These are phyloP conservation scores for Fraxinus nigra DNA, from an alignment of 305 asterid genomes.

Conservation along the genomic window DNA sequence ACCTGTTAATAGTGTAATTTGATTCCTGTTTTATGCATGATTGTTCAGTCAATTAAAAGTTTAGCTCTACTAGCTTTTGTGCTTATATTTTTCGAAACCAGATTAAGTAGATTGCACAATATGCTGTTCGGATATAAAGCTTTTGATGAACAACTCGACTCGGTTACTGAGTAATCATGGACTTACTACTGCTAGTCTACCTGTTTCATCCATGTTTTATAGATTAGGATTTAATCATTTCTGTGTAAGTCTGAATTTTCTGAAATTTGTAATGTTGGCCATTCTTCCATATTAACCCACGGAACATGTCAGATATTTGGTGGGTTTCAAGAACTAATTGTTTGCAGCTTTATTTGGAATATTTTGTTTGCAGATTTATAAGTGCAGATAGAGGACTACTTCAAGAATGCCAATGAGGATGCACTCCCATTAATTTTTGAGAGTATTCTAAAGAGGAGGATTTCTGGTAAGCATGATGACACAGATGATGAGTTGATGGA, in stretches of 20 bases:
- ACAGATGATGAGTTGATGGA: conserved; percentile 63
- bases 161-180: neutral
- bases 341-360: neutral
- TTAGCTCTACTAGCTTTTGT: neutral
- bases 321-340: neutral
- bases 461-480: conserved; percentile 53
- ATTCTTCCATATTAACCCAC: neutral
- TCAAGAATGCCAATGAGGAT: conserved; percentile 51
- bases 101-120: neutral
- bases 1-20: neutral
- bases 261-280: neutral
- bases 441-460: conserved; percentile 50
- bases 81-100: neutral
- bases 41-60: neutral
- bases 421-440: conserved; percentile 57
- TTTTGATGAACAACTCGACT: neutral
- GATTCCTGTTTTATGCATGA: neutral
- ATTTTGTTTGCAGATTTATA: conserved; percentile 52
- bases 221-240: neutral
- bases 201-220: neutral
- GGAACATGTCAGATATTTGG: neutral
- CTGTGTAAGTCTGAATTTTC: neutral
- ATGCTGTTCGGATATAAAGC: neutral
- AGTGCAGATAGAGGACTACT: conserved; percentile 52
- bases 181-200: neutral